These are phyloP conservation scores for Clitoria ternatea DNA, from an alignment of 306 rosid species.

Conservation along the genomic window DNA sequence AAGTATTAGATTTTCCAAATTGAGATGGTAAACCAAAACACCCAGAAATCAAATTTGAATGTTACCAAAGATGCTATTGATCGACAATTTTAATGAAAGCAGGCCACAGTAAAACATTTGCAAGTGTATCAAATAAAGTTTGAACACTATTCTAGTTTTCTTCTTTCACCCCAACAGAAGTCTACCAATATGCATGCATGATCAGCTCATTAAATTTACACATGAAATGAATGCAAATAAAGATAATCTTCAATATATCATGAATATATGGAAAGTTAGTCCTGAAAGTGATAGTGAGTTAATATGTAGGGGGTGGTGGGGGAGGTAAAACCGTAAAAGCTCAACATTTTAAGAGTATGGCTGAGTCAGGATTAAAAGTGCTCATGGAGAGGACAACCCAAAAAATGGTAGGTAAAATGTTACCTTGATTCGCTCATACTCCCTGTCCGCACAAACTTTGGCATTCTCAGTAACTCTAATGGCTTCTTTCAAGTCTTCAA, in stretches of 20 bases:
- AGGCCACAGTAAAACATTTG: slow-evolving; percentile 12
- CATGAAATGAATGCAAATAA: neutral
- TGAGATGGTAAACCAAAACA: slow-evolving; percentile 20
- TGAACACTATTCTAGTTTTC: neutral
- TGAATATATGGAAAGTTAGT: slow-evolving; percentile 7
- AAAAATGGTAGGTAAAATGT: slow-evolving; percentile 7
- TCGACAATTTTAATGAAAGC: neutral
- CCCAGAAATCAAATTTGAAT: neutral
- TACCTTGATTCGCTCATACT: slow-evolving; percentile 90
- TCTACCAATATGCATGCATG: neutral
- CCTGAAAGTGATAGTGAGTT: neutral
- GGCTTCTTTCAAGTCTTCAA: slow-evolving; percentile 80
- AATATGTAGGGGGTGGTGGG: neutral
- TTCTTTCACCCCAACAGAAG: neutral
- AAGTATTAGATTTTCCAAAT: neutral
- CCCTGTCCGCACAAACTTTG: slow-evolving; percentile 59
- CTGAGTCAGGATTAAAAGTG: neutral
- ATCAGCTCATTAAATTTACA: no score
- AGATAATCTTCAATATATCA: neutral
- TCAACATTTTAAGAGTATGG: slow-evolving; percentile 10
- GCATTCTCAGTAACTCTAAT: slow-evolving; percentile 66
- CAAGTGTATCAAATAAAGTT: neutral
- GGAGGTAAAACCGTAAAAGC: no score
- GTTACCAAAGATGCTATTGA: slow-evolving; percentile 3
- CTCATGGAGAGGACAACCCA: neutral